These are phyloP conservation scores for Lomentospora prolificans DNA, from an alignment of 2,329 filamentous ascomycete genomes.

Conservation along the genomic window DNA sequence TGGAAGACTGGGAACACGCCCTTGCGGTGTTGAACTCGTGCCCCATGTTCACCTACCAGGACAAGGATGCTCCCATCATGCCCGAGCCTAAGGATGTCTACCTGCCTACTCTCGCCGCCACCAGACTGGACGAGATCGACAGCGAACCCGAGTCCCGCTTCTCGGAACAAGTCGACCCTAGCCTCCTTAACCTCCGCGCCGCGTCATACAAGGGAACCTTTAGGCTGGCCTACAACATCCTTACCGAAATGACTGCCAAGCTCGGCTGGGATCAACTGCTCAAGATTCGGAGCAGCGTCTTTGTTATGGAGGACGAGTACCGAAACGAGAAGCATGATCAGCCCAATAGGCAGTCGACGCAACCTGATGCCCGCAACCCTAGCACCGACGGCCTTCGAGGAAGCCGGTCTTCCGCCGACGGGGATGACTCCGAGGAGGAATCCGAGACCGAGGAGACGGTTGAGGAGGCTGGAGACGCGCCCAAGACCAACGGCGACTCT, in stretches of 20 bases:
- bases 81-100: conserved; percentile 83
- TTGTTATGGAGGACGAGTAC: conserved; percentile 99
- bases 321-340: conserved; percentile 71
- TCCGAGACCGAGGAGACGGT: conserved; percentile 24
- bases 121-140: conserved; percentile 89
- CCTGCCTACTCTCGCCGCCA: conserved; percentile 79
- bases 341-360: conserved; percentile 16
- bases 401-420: conserved; percentile 48
- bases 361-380: conserved; percentile 50
- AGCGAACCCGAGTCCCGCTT: conserved; percentile 77
- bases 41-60: conserved; percentile 99
- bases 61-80: conserved; percentile 92
- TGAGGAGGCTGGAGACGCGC: conserved; percentile 16
- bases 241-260: conserved; percentile 92
- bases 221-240: conserved; percentile 82
- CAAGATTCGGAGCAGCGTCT: conserved; percentile 90
- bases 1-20: conserved; percentile 95
- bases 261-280: conserved; percentile 97
- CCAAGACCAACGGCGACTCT: conserved; percentile 29
- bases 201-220: conserved; percentile 92
- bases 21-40: conserved; percentile 94
- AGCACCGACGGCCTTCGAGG: conserved; percentile 71
- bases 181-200: conserved; percentile 74
- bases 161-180: conserved; percentile 78
- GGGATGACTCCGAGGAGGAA: conserved; percentile 26